phyloP scores from a whole-genome alignment of 129 eudicot species.

The Ambrosia trifida region DNA sequence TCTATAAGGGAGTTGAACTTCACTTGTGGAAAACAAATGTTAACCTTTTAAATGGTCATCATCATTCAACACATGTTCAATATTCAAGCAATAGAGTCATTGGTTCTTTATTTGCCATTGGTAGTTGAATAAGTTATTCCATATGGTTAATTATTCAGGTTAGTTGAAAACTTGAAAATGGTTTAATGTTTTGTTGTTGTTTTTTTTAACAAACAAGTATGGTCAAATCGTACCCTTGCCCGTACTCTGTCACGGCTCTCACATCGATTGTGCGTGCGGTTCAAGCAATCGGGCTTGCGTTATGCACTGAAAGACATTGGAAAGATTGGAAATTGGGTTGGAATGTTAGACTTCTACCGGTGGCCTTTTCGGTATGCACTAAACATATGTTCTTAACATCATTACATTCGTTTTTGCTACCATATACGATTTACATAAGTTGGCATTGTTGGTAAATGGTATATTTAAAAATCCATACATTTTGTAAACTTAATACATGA shows the following conservation, averaged over 20 bases:
- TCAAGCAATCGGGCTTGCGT: constrained; percentile 37
- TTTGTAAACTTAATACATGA: background rate
- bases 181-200: background rate
- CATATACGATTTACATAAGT: too few relatives aligned
- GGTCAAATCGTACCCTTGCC: constrained; percentile 48
- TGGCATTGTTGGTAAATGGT: too few relatives aligned
- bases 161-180: background rate
- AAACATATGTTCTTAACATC: too few relatives aligned
- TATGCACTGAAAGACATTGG: constrained; percentile 58
- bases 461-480: background rate
- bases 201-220: constrained; percentile 51
- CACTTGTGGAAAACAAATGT: constrained; percentile 42
- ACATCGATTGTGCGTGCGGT: constrained; percentile 36
- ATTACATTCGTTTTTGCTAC: too few relatives aligned
- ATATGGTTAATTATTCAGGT: constrained; percentile 40
- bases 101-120: constrained; percentile 34
- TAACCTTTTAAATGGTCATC: constrained; percentile 41
- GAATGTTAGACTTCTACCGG: constrained; percentile 63
- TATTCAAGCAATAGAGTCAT: constrained; percentile 16
- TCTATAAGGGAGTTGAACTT: constrained; percentile 47
- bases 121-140: constrained; percentile 31
- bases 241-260: constrained; percentile 47
- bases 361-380: constrained; percentile 42
- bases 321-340: constrained; percentile 60
- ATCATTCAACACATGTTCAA: constrained; percentile 14